Evolutionary conservation across 2,329 filamentous ascomycete genomes (phyloP), one percentile per base, ranked within the genome.

Genomic region (Ceratocystis destructans): DNA sequence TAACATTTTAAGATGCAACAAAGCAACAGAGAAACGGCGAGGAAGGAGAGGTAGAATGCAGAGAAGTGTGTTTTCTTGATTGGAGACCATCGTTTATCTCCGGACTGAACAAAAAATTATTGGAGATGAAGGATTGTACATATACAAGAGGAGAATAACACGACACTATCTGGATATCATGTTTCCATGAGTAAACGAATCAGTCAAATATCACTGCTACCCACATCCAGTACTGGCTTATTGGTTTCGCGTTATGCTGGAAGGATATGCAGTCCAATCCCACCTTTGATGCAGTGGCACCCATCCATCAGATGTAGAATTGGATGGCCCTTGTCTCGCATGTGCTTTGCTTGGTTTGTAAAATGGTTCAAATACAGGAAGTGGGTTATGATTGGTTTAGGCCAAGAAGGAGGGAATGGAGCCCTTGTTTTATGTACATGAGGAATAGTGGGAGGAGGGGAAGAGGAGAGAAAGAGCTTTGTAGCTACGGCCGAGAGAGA

Each of bases 251-350:
- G 8, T 53, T 53, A 15, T 8, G 48, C 22, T 50, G 48, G n/a
- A 50, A 22, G 48, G 12, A 33, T 33, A 33, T 50, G 53, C 25
- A 37, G 28, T 59, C n/a, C 5, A 33, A 59, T 59, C 25, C 53
- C 15, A 59, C 53, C 53, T 59, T 59, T 33, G 33, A 59, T 59
- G 53, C 53, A 59, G 28, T 59, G 53, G 53, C 53, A 57, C 53
- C 28, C 48, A 53, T 53, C 48, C 22, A 25, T 37, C 33, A 53
- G 48, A 53, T 28, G 48, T 25, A 53, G 48, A 22, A 20, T 25
- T 15, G 17, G 12, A 55, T 15, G 17, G 25, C 53, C 28, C 53
- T 59, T 59, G 53, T n/a, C 25, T 59, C 33, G 28, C 53, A 59
- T 59, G 53, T 59, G 28, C 12, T 25, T 17, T 33, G 53, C 28